Conservation (phyloP, 306 rosid genomes). For the Rosa rugosa region DNA sequence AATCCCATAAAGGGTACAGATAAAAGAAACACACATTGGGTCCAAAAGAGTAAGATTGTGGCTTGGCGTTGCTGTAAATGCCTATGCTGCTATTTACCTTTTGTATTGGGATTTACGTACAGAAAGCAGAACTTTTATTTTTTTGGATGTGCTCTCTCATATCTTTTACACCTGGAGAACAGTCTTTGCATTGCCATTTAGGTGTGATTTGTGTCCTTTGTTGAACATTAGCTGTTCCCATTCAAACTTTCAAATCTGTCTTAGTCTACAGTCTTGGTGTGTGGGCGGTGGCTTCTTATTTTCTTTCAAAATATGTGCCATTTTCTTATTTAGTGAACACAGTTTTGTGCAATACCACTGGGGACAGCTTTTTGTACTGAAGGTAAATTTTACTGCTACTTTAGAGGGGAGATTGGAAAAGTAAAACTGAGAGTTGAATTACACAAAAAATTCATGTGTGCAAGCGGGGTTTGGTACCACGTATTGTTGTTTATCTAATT, state of each 20-base stretch:
- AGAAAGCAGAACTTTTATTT: background rate
- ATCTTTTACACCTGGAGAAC: conserved; percentile 2
- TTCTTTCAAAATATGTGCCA: background rate
- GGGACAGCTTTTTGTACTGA: background rate
- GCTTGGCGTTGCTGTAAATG: conserved; percentile 5
- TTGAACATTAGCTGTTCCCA: background rate
- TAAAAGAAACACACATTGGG: background rate
- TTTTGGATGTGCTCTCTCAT: background rate
- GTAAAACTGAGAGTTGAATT: background rate
- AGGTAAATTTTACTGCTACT: background rate
- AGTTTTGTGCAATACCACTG: background rate
- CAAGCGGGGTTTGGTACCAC: background rate
- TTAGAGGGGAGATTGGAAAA: background rate
- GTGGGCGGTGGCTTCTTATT: background rate
- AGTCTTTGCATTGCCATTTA: no score
- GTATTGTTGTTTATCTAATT: background rate
- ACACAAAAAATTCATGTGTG: background rate
- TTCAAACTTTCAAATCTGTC: background rate
- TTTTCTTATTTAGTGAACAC: background rate
- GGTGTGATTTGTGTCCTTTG: background rate
- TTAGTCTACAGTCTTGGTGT: background rate
- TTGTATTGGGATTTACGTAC: background rate
- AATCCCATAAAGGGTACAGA: background rate
- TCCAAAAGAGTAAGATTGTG: background rate
- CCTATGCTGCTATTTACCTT: background rate